Conservation (phyloP, 139 green algal genomes). For the Tetratostichococcus sp. region DNA sequence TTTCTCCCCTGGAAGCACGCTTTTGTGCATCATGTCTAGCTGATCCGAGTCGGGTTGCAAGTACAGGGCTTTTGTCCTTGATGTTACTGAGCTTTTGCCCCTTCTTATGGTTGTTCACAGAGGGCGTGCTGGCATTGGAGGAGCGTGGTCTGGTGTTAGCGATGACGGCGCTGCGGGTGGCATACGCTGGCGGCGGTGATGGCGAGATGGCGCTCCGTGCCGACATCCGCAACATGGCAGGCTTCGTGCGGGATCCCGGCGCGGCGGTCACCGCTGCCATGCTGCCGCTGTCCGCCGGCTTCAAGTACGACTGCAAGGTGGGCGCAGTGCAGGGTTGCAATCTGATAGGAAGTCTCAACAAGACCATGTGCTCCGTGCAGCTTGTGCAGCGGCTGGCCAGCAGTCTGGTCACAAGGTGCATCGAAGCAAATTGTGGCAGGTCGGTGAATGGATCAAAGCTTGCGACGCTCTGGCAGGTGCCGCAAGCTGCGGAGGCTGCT, state of each 20-base stretch:
- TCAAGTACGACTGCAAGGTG: slow-evolving; percentile 24
- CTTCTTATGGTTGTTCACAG: no score
- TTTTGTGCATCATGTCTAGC: no score
- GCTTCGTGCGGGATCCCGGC: slow-evolving; percentile 61
- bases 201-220: slow-evolving; percentile 49
- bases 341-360: no score
- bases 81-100: no score
- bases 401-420: no score
- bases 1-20: no score
- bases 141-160: slow-evolving; percentile 52
- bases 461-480: neutral
- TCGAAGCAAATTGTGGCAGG: no score
- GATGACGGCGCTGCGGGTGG: slow-evolving; percentile 49
- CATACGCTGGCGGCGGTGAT: slow-evolving; percentile 58
- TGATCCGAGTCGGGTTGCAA: no score
- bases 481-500: slow-evolving; percentile 27
- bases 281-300: slow-evolving; percentile 42
- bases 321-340: neutral
- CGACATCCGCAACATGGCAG: slow-evolving; percentile 64
- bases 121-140: slow-evolving; percentile 39
- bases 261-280: slow-evolving; percentile 62
- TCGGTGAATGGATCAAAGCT: no score
- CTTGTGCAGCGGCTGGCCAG: no score
- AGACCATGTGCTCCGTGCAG: no score
- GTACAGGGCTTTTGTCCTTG: no score